phyloP scores from a whole-genome alignment of 352 stramenopile genomes.

The Globisporangium ultimum region DNA sequence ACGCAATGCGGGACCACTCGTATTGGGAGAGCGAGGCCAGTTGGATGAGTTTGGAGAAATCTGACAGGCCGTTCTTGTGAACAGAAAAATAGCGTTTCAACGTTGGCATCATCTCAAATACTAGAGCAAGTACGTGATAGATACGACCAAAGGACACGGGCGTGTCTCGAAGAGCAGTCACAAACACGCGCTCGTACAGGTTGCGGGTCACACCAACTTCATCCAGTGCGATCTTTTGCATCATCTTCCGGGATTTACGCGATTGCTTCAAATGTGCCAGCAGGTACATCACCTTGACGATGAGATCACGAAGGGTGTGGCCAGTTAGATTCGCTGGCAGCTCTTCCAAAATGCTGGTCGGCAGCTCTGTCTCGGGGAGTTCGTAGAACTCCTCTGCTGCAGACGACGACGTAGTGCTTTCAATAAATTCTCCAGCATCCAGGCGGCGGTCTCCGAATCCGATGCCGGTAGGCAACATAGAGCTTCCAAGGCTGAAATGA shows the following conservation, averaged over 20 bases:
- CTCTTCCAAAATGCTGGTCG: constrained; percentile 52
- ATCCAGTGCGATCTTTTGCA: constrained; percentile 44
- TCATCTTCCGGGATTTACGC: constrained; percentile 30
- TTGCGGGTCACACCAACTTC: constrained; percentile 41
- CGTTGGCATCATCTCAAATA: constrained; percentile 47
- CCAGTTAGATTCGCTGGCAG: constrained; percentile 57
- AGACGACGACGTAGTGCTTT: constrained; percentile 14
- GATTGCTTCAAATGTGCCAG: constrained; percentile 70
- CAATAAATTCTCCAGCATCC: constrained; percentile 38
- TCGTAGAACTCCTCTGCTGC: constrained; percentile 24
- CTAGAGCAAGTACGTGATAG: constrained; percentile 43
- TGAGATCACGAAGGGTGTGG: constrained; percentile 60
- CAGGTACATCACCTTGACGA: constrained; percentile 64
- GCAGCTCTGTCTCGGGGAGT: constrained; percentile 18
- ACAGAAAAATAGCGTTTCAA: constrained; percentile 63
- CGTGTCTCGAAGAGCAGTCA: constrained; percentile 30
- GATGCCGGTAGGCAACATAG: constrained; percentile 14
- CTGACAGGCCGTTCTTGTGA: constrained; percentile 50
- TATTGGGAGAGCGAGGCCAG: constrained; percentile 59
- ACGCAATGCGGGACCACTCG: constrained; percentile 63
- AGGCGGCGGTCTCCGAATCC: constrained; percentile 28
- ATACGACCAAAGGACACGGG: constrained; percentile 45
- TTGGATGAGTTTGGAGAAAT: constrained; percentile 72
- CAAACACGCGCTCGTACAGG: constrained; percentile 42
- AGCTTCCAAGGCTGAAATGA: constrained; percentile 24